These are phyloP conservation scores for Colletotrichum zoysiae DNA, from an alignment of 2,329 filamentous ascomycete genomes.

Conservation along the genomic window DNA sequence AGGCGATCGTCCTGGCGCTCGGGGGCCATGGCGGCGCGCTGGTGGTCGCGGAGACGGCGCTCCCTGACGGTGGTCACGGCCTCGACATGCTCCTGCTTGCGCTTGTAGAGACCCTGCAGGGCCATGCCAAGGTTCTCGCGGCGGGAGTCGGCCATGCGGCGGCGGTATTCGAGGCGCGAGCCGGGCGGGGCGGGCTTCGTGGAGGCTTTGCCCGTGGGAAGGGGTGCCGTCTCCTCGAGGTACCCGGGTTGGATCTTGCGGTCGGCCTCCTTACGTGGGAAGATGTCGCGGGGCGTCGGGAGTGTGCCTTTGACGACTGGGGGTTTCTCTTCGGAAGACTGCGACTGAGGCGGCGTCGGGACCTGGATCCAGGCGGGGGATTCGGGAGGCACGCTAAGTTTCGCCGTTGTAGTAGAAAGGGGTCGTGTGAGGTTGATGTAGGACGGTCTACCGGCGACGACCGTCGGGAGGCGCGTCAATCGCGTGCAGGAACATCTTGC, in stretches of 20 bases:
- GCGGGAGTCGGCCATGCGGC: slow-evolving; percentile 77
- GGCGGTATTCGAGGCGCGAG: slow-evolving; percentile 71
- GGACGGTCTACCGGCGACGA: slow-evolving; percentile 18
- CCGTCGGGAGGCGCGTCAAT: slow-evolving; percentile 35
- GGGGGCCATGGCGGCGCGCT: slow-evolving; percentile 68
- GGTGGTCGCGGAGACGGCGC: slow-evolving; percentile 57
- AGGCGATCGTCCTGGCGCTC: slow-evolving; percentile 82
- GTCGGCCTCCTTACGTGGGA: slow-evolving; percentile 68
- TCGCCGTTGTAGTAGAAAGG: slow-evolving; percentile 50
- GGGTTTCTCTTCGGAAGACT: slow-evolving; percentile 68
- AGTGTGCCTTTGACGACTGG: slow-evolving; percentile 79
- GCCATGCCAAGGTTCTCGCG: slow-evolving; percentile 80
- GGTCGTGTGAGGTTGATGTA: slow-evolving; percentile 43
- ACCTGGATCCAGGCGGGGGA: slow-evolving; percentile 90
- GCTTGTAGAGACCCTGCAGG: slow-evolving; percentile 75
- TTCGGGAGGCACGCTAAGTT: slow-evolving; percentile 72
- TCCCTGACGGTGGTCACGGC: slow-evolving; percentile 58
- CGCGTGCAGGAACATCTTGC: slow-evolving; percentile 40
- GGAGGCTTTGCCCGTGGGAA: slow-evolving; percentile 59
- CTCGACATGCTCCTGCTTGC: slow-evolving; percentile 66
- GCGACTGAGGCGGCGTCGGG: slow-evolving; percentile 81
- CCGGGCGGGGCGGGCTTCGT: slow-evolving; percentile 52
- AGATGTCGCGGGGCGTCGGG: slow-evolving; percentile 85
- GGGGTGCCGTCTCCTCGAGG: slow-evolving; percentile 69
- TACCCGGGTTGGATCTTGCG: slow-evolving; percentile 74